phyloP scores from a whole-genome alignment of 2,329 filamentous ascomycete species.

The Ophiocordyceps camponoti-saundersi region DNA sequence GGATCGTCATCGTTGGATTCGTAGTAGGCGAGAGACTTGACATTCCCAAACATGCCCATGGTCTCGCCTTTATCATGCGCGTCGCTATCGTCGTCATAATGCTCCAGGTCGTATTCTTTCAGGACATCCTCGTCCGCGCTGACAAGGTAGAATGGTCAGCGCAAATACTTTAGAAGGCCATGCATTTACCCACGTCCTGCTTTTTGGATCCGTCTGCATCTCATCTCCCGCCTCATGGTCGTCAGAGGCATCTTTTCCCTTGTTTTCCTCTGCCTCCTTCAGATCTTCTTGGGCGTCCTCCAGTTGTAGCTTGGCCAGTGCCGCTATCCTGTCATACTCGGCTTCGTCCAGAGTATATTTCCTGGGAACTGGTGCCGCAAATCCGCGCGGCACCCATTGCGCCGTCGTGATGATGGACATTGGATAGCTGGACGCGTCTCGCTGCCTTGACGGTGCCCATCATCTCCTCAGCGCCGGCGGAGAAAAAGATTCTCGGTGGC shows the following conservation, averaged over 20 bases:
- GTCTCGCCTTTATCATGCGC: slow-evolving; percentile 39
- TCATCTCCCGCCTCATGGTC: slow-evolving; percentile 16
- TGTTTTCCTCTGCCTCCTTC: slow-evolving; percentile 44
- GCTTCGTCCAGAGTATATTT: slow-evolving; percentile 62
- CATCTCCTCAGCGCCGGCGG: not conserved
- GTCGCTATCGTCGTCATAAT: slow-evolving; percentile 74
- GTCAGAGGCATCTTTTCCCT: slow-evolving; percentile 8
- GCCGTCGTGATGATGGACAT: slow-evolving; percentile 66
- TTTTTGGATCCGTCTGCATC: slow-evolving; percentile 11
- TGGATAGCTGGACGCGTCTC: not conserved
- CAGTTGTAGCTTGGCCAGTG: slow-evolving; percentile 60
- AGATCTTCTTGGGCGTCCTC: slow-evolving; percentile 85
- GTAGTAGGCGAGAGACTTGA: slow-evolving; percentile 87
- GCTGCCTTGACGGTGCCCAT: not conserved
- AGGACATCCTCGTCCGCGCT: slow-evolving; percentile 67
- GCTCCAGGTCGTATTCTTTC: slow-evolving; percentile 88
- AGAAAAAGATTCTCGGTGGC: not conserved
- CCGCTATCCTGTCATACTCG: slow-evolving; percentile 60
- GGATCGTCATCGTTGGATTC: slow-evolving; percentile 88
- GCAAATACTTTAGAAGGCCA: not conserved
- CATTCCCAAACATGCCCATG: slow-evolving; percentile 88
- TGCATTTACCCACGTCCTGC: not conserved
- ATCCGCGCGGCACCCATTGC: slow-evolving; percentile 60
- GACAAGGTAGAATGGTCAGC: slow-evolving; percentile 6
- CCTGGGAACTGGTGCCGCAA: slow-evolving; percentile 57